Base-by-base conservation (phyloP, 75 land plant species). In the Pinus tabuliformis region DNA sequence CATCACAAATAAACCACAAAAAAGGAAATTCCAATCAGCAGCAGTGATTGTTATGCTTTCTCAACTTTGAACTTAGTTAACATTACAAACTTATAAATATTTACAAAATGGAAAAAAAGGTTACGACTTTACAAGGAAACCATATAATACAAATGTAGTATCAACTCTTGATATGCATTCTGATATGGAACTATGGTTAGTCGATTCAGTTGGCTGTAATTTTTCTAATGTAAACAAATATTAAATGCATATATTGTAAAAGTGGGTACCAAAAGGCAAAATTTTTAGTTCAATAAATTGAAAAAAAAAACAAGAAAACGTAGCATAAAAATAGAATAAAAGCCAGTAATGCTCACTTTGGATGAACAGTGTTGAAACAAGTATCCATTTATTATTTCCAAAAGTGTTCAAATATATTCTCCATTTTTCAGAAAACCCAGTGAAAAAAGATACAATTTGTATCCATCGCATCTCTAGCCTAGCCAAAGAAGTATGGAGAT, bases 1-100 rank as follows among this genome's bases (percentile, higher is more conserved):
- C 86, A 49, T 59, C n/a, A 57, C 14, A 62, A 78, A 42, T 78
- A 70, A 70, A 26, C 18, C 62, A 58, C 1, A 65, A 73, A 72
- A 57, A 24, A 18, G 54, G 54, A 49, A 49, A 49, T 18, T 18
- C 42, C 6, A 42, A 68, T 68, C n/a, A 68, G 54, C 18, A 68
- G 7, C 21, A 39, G 21, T n/a, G 13, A 39, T 68, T 0, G 12
- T 45, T 68, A 39, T 15, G 20, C 6, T 37, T 68, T 4, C 13
- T 37, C 54, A 68, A 16, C 6, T 4, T 42, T 68, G 33, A 17
- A 68, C 22, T 68, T 68, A n/a, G 42, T n/a, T 68, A n/a, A 39
- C 54, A 68, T 68, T n/a, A 68, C n/a, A 11, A 39, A 42, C 49
- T 21, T 68, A 21, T n/a, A 68, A 20, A 68, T 20, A 68, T 18